phyloP scores from a whole-genome alignment of 371 early-diverging fungal genomes.

The Rhizomucor miehei region DNA sequence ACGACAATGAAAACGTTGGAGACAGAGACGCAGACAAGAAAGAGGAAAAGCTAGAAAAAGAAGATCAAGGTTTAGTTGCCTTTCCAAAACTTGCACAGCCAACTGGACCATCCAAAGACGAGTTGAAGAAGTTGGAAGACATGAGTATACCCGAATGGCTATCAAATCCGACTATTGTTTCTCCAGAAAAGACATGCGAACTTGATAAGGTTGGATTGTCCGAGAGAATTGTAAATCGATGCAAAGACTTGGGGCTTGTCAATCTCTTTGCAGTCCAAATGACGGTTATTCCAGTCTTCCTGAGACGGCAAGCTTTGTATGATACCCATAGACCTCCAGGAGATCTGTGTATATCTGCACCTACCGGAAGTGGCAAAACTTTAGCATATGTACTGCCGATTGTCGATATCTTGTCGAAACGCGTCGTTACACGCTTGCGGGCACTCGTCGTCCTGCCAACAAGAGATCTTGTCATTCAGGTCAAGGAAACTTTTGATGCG shows the following conservation, averaged over 20 bases:
- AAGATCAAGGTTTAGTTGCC: constrained; percentile 32
- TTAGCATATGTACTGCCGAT: constrained; percentile 96
- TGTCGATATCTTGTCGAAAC: constrained; percentile 70
- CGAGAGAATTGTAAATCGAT: constrained; percentile 54
- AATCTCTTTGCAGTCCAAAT: constrained; percentile 91
- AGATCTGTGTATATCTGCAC: constrained; percentile 92
- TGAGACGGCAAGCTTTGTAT: constrained; percentile 52
- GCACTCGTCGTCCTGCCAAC: constrained; percentile 91
- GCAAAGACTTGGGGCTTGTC: constrained; percentile 60
- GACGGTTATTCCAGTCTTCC: constrained; percentile 81
- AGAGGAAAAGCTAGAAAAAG: constrained; percentile 1
- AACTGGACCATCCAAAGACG: constrained; percentile 35
- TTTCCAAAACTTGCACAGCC: constrained; percentile 33
- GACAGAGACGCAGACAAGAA: no score
- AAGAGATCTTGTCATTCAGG: constrained; percentile 85
- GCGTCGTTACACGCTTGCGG: constrained; percentile 73
- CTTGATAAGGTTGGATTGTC: constrained; percentile 57
- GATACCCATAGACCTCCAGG: constrained; percentile 55
- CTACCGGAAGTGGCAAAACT: constrained; percentile 97
- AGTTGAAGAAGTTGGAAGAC: constrained; percentile 24
- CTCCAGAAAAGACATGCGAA: constrained; percentile 52
- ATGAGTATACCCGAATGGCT: constrained; percentile 90
- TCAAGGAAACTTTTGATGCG: constrained; percentile 77
- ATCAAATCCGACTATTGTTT: constrained; percentile 71
- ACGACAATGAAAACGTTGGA: no score